phyloP scores from a whole-genome alignment of 768 basidiomycete genomes.

The Tulasnella sp. region DNA sequence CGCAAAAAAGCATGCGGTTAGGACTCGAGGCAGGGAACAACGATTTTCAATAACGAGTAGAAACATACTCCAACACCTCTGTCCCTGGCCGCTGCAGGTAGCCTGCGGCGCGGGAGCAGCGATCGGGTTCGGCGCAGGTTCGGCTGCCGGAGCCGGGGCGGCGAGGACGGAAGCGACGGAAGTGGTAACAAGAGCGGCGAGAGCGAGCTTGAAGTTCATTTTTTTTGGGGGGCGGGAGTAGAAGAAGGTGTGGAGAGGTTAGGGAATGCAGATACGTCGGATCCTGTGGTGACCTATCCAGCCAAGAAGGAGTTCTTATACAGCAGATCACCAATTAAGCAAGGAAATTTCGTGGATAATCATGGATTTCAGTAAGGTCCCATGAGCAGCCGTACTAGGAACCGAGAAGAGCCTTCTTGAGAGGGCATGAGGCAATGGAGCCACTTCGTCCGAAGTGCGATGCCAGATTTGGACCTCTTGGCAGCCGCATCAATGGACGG shows the following conservation, averaged over 20 bases:
- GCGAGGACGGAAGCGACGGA: constrained; percentile 2
- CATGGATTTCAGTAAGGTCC: not conserved
- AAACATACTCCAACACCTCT: not conserved
- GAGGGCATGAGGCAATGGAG: not conserved
- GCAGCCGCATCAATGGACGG: not conserved
- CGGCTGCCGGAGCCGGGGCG: not conserved
- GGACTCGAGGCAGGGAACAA: too few relatives aligned
- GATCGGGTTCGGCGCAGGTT: not conserved
- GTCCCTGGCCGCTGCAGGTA: not conserved
- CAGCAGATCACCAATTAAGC: not conserved
- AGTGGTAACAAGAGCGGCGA: not conserved
- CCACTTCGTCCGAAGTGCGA: not conserved
- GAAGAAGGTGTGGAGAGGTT: not conserved
- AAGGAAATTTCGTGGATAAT: constrained; percentile 2
- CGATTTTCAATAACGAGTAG: too few relatives aligned
- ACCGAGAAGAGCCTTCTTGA: not conserved
- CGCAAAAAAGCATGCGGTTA: too few relatives aligned
- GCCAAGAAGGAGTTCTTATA: not conserved
- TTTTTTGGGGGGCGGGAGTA: not conserved
- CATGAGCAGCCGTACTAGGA: not conserved
- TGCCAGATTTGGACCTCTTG: not conserved
- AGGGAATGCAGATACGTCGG: not conserved
- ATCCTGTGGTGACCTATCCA: not conserved
- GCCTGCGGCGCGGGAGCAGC: not conserved
- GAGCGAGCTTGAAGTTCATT: constrained; percentile 5